Evolutionary conservation across 2,329 filamentous ascomycete species (phyloP).

Genomic region (Trichoderma arundinaceum): DNA sequence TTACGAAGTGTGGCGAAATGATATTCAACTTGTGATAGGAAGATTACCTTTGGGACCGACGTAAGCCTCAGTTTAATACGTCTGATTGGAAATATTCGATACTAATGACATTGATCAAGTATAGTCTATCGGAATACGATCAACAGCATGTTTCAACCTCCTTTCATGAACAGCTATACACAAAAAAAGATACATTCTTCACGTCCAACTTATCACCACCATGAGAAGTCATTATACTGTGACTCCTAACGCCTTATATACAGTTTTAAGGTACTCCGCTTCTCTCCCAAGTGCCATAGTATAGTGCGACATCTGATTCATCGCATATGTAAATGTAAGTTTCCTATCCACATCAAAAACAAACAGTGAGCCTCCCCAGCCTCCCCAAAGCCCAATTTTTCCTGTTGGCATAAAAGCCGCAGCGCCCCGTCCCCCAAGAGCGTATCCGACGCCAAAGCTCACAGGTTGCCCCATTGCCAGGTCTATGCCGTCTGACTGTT

Average conservation of each 20-base stretch:
- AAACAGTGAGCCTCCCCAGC: conserved; percentile 52
- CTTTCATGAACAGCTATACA: too few relatives aligned
- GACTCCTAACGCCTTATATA: conserved; percentile 21
- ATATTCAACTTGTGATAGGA: too few relatives aligned
- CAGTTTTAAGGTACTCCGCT: conserved; percentile 3
- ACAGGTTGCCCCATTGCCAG: conserved; percentile 44
- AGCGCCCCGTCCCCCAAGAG: conserved; percentile 6
- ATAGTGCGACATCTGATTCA: conserved; percentile 39
- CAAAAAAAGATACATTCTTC: neutral
- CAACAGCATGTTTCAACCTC: too few relatives aligned
- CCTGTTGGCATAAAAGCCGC: conserved; percentile 39
- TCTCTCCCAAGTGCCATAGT: conserved; percentile 3
- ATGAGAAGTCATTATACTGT: neutral
- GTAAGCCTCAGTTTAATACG: too few relatives aligned
- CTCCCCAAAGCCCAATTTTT: conserved; percentile 48
- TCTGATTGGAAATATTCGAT: too few relatives aligned
- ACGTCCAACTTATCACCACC: neutral
- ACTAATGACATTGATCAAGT: too few relatives aligned
- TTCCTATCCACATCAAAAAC: conserved; percentile 51
- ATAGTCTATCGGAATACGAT: too few relatives aligned
- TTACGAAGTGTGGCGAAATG: too few relatives aligned
- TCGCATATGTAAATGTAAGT: conserved; percentile 52
- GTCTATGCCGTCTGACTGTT: conserved; percentile 51
- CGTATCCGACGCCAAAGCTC: conserved; percentile 51
- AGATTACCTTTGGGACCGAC: too few relatives aligned